These are phyloP conservation scores for Lodderomyces beijingensis DNA, from an alignment of 1,139 yeast species.

Conservation along the genomic window DNA sequence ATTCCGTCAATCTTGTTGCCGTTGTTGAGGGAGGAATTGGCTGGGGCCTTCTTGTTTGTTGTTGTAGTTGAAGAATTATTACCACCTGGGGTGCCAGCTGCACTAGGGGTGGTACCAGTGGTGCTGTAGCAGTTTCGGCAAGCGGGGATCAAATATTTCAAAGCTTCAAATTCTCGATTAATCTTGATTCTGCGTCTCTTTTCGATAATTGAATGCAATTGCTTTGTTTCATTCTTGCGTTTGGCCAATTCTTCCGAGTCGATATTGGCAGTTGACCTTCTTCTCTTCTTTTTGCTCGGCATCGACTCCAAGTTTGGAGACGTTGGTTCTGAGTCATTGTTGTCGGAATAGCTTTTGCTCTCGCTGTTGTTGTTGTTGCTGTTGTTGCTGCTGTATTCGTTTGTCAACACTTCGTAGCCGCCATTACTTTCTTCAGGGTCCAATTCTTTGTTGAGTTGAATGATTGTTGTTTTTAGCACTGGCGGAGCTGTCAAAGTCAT, in stretches of 20 bases:
- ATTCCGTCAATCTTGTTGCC: conserved; percentile 55
- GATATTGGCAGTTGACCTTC: conserved; percentile 43
- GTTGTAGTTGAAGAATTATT: conserved; percentile 6
- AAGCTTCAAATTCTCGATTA: conserved; percentile 78
- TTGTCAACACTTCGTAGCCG: conserved; percentile 40
- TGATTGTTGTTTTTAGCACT: conserved; percentile 56
- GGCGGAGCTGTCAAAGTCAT: conserved; percentile 52
- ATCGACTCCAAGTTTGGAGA: conserved; percentile 9
- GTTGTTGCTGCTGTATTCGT: conserved; percentile 27
- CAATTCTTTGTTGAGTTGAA: conserved; percentile 50
- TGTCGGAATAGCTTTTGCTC: conserved; percentile 1
- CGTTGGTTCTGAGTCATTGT: conserved; percentile 5
- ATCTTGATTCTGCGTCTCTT: conserved; percentile 74
- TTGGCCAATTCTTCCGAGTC: conserved; percentile 53
- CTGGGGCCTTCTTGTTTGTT: conserved; percentile 17
- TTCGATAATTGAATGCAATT: conserved; percentile 75
- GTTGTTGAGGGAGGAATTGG: conserved; percentile 15
- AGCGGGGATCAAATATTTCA: conserved; percentile 75
- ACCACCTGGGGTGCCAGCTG: conserved; percentile 12
- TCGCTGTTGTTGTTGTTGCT: conserved; percentile 20
- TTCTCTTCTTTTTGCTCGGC: conserved; percentile 36
- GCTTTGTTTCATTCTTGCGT: conserved; percentile 53
- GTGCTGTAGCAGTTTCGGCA: conserved; percentile 32
- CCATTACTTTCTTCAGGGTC: conserved; percentile 36
- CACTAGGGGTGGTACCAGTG: conserved; percentile 6